phyloP scores from a whole-genome alignment of 352 stramenopile species.

The Globisporangium emineosum region DNA sequence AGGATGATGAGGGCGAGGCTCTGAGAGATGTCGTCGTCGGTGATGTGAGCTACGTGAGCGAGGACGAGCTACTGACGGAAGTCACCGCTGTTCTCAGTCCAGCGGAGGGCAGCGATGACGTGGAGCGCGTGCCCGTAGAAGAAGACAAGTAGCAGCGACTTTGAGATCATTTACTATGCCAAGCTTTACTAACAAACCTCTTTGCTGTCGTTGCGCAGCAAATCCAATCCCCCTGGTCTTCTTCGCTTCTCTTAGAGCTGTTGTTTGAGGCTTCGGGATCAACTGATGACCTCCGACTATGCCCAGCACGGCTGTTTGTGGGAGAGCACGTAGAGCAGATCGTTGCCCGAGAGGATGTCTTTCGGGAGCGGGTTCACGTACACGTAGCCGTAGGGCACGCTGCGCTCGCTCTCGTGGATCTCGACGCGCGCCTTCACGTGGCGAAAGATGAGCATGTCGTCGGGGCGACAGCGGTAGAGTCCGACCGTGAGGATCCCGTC shows the following conservation, averaged over 20 bases:
- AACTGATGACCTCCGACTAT: neutral
- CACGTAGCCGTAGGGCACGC: slow-evolving; percentile 77
- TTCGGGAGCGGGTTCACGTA: slow-evolving; percentile 80
- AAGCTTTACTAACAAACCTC: neutral
- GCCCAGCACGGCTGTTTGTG: slow-evolving; percentile 79
- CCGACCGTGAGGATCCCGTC: slow-evolving; percentile 78
- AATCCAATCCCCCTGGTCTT: neutral
- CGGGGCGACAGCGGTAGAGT: slow-evolving; percentile 71
- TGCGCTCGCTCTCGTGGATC: slow-evolving; percentile 58
- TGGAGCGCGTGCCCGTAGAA: slow-evolving; percentile 4
- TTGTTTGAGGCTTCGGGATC: neutral
- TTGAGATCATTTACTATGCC: neutral
- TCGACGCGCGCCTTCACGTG: slow-evolving; percentile 38
- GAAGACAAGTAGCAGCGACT: slow-evolving; percentile 9
- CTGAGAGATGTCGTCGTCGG: slow-evolving; percentile 11
- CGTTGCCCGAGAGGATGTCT: slow-evolving; percentile 75
- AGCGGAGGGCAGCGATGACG: neutral
- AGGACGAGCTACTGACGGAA: slow-evolving; percentile 4
- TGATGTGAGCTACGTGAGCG: slow-evolving; percentile 7
- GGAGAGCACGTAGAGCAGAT: slow-evolving; percentile 81
- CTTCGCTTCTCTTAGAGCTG: neutral
- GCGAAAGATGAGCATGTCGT: slow-evolving; percentile 27
- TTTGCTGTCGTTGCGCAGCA: neutral
- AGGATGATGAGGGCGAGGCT: slow-evolving; percentile 13
- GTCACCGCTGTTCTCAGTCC: neutral